Conservation (phyloP, 2,329 filamentous ascomycete species). For the Alternaria ventricosa region DNA sequence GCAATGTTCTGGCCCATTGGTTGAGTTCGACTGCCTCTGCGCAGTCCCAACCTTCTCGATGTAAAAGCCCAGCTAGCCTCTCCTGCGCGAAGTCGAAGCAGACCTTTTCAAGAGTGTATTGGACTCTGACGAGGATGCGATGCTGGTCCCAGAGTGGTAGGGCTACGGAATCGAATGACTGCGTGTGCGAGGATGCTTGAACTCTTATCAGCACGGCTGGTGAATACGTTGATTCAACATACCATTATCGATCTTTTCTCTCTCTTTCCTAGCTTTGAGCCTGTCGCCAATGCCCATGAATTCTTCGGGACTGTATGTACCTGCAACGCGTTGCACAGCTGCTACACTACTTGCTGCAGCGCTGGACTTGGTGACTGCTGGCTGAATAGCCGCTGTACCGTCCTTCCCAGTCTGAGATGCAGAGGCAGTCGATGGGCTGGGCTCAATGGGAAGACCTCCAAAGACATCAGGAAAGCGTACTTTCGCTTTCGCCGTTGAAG, state of each 20-base stretch:
- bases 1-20: neutral
- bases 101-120: neutral
- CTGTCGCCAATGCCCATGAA: neutral
- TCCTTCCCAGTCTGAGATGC: no score
- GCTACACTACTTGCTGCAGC: neutral
- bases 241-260: neutral
- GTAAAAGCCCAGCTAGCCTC: neutral
- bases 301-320: neutral
- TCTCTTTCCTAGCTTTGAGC: neutral
- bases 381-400: neutral
- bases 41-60: neutral
- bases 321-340: neutral
- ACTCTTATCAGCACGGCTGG: neutral
- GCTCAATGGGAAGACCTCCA: neutral
- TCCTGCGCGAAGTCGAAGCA: neutral
- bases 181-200: neutral
- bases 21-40: constrained; percentile 2
- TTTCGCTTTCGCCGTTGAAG: neutral
- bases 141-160: constrained; percentile 4
- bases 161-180: neutral
- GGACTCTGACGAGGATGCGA: neutral
- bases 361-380: neutral
- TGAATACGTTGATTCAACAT: neutral
- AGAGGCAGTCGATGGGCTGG: no score
- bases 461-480: neutral